Percentiles rank a stretch among this genome's conserved stretches.
phyloP scores from a whole-genome alignment of 2,329 filamentous ascomycete genomes.

The Pezicula radicicola region DNA sequence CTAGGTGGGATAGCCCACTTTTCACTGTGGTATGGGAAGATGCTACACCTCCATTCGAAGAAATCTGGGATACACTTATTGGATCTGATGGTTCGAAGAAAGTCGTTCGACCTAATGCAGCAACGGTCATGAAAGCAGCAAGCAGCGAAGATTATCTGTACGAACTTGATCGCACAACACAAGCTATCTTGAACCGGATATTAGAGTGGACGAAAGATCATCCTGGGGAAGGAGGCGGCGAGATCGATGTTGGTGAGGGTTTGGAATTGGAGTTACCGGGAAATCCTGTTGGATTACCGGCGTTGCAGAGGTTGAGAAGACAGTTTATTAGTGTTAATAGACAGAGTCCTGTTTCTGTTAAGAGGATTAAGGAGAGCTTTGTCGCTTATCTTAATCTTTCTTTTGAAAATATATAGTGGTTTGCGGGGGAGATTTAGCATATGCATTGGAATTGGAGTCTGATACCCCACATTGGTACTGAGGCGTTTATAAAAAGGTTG shows the following conservation, averaged over 20 bases:
- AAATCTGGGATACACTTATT: slow-evolving; percentile 71
- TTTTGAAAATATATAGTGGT: slow-evolving; percentile 42
- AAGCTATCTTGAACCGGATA: slow-evolving; percentile 70
- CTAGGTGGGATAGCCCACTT: slow-evolving; percentile 78
- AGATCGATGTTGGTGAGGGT: slow-evolving; percentile 38
- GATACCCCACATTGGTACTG: too few species aligned
- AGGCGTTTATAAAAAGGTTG: too few species aligned
- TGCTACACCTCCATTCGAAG: slow-evolving; percentile 60
- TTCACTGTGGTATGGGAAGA: slow-evolving; percentile 80
- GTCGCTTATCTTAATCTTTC: slow-evolving; percentile 65
- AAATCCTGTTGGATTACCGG: slow-evolving; percentile 65
- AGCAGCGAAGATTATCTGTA: slow-evolving; percentile 72
- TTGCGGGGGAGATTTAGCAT: slow-evolving; percentile 4
- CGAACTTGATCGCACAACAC: slow-evolving; percentile 74
- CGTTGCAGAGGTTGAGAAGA: slow-evolving; percentile 73
- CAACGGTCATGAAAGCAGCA: slow-evolving; percentile 66
- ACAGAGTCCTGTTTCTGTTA: slow-evolving; percentile 56
- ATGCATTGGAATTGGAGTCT: background rate
- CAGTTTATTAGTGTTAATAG: slow-evolving; percentile 77
- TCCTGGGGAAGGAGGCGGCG: slow-evolving; percentile 54
- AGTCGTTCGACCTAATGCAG: slow-evolving; percentile 68
- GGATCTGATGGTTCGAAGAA: slow-evolving; percentile 56
- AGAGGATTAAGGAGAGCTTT: slow-evolving; percentile 59
- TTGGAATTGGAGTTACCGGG: slow-evolving; percentile 63
- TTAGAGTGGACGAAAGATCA: slow-evolving; percentile 66